Evolutionary conservation across 129 eudicot species (phyloP).

Genomic region (Silybum marianum): DNA sequence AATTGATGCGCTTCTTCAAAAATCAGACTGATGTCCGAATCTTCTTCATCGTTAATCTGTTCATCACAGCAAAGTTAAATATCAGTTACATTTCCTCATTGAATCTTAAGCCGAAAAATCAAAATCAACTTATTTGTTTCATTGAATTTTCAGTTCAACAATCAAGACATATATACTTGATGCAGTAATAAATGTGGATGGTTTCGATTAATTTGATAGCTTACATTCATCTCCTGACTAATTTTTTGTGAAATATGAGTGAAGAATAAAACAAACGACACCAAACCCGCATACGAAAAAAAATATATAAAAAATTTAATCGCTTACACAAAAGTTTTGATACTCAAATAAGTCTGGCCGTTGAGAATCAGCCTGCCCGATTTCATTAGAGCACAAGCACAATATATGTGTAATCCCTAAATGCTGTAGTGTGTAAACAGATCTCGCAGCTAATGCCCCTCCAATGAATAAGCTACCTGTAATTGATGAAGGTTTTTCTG

Average conservation of each 20-base stretch:
- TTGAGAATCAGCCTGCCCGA: constrained; percentile 94
- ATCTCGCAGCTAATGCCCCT: constrained; percentile 98
- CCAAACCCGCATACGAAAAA: background rate
- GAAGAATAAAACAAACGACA: background rate
- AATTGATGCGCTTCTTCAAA: constrained; percentile 85
- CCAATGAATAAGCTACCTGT: constrained; percentile 70
- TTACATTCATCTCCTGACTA: background rate
- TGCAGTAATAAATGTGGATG: background rate
- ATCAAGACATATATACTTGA: background rate
- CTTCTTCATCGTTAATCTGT: constrained; percentile 87
- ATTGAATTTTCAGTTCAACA: background rate
- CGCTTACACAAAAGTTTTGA: constrained; percentile 77
- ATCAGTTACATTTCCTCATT: background rate
- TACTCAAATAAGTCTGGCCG: constrained; percentile 76
- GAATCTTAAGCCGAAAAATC: background rate
- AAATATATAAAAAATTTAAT: background rate
- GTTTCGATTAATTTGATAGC: background rate
- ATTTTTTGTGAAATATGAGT: background rate
- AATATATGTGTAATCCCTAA: constrained; percentile 88
- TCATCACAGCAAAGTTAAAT: constrained; percentile 9
- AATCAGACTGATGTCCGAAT: constrained; percentile 69
- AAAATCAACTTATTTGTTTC: background rate
- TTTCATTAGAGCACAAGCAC: constrained; percentile 94
- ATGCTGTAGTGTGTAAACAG: constrained; percentile 85
- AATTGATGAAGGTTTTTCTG: constrained; percentile 80